Evolutionary conservation across 352 stramenopile genomes (phyloP), one percentile per base, ranked within the genome.

Genomic region (Proteromonas lacertae): DNA sequence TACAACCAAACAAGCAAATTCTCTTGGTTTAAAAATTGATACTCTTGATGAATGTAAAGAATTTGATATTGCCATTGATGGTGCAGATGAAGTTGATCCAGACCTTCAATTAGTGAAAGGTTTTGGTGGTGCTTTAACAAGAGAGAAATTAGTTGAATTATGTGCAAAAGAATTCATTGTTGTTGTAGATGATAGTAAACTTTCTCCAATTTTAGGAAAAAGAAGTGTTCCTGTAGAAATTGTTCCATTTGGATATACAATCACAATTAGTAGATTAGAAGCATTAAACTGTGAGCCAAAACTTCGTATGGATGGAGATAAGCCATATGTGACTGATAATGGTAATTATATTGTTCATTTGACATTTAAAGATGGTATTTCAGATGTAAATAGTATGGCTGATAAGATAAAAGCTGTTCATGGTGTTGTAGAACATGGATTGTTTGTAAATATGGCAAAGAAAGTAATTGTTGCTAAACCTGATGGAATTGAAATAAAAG

Each of bases 41-140:
- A 79, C 66, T 8, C 47, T 79, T 13, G 62, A 73, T 40, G 67
- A 57, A 13, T 64, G 92, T 41, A 70, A 62, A 2, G 60, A 66
- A 29, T 76, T 96, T 31, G 84, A 95, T 59, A 78, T 96, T 43
- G 83, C 82, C 24, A 94, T 95, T 50, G 84, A 96, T 60, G 84
- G 82, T 31, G 82, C 82, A 10, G 82, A 96, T 56, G 77, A 93
- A 50, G 82, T 94, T 35, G 82, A 95, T 50, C 59, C 59, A 29
- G 8, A 80, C 40, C 62, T 95, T 32, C 92, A 93, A 57, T 76
- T 87, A 48, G 90, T 94, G 40, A 97, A 96, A 56, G 84, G 83
- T 45, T 79, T 81, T 24, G 84, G 84, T 43, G 84, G 65, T 36
- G 90, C 81, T 38, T 63, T 93, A 43, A 48, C 81, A 36, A 69